A percentile compares a stretch with the other conserved stretches of the same genome.
These are phyloP conservation scores for Kwoniella mangroviensis DNA, from an alignment of 768 basidiomycete species.

Conservation along the genomic window DNA sequence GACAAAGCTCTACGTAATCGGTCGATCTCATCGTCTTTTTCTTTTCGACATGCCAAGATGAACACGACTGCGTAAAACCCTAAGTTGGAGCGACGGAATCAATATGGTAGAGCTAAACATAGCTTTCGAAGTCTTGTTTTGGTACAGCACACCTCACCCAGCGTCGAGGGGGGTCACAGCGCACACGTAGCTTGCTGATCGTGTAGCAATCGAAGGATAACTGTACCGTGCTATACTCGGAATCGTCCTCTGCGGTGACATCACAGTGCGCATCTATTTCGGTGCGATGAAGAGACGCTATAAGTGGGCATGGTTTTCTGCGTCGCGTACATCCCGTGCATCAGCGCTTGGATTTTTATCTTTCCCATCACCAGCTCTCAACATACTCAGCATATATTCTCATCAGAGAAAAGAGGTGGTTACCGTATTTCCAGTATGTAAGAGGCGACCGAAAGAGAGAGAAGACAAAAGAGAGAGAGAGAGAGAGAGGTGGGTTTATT, in stretches of 20 bases:
- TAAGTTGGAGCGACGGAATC: not conserved
- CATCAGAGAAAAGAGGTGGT: not conserved
- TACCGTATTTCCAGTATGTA: not conserved
- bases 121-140: not conserved
- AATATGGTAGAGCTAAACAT: not conserved
- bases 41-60: not conserved
- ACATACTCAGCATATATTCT: not conserved
- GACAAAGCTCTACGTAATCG: not conserved
- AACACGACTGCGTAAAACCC: not conserved
- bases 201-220: no score
- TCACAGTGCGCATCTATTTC: no score
- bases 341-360: no score
- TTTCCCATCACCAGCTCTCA: not conserved
- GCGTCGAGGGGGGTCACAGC: no score
- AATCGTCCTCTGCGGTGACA: no score
- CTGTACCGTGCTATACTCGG: no score
- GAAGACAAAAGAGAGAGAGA: not conserved
- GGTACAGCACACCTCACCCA: no score
- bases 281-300: no score
- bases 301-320: no score
- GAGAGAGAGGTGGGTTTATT: not conserved
- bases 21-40: not conserved
- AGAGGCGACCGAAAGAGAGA: not conserved
- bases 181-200: no score
- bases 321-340: no score